phyloP scores from a whole-genome alignment of 306 rosid genomes.

The Nissolia schottii region DNA sequence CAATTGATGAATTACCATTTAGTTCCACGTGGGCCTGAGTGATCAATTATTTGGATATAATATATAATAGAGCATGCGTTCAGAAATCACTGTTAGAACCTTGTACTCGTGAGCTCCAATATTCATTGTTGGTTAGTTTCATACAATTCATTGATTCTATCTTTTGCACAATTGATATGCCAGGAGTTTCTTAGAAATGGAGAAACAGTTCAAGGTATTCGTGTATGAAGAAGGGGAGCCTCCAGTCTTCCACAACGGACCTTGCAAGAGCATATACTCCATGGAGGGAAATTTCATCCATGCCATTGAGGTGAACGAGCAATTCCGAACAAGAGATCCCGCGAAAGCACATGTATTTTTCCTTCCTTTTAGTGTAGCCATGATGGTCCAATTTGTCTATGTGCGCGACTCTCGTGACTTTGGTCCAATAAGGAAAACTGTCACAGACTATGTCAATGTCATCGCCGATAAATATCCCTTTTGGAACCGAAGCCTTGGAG shows the following conservation, averaged over 20 bases:
- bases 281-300: conserved; percentile 87
- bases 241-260: conserved; percentile 85
- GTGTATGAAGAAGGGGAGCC: conserved; percentile 92
- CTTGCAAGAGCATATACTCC: conserved; percentile 90
- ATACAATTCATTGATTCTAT: neutral
- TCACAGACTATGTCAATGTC: conserved; percentile 56
- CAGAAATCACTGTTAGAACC: neutral
- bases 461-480: conserved; percentile 52
- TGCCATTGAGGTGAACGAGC: conserved; percentile 61
- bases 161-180: neutral
- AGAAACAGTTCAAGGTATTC: conserved; percentile 64
- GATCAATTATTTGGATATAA: no score
- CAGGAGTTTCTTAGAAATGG: conserved; percentile 96
- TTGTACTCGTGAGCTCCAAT: neutral
- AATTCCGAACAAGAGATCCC: conserved; percentile 64
- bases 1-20: neutral
- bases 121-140: neutral
- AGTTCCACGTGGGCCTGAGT: neutral
- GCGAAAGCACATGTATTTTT: conserved; percentile 76
- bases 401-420: conserved; percentile 63
- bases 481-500: conserved; percentile 93
- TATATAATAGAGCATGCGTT: no score
- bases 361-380: conserved; percentile 78
- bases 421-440: conserved; percentile 56
- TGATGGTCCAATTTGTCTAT: conserved; percentile 78